Conservation (phyloP, 352 stramenopile genomes). For the Phytophthora fragariaefolia region DNA sequence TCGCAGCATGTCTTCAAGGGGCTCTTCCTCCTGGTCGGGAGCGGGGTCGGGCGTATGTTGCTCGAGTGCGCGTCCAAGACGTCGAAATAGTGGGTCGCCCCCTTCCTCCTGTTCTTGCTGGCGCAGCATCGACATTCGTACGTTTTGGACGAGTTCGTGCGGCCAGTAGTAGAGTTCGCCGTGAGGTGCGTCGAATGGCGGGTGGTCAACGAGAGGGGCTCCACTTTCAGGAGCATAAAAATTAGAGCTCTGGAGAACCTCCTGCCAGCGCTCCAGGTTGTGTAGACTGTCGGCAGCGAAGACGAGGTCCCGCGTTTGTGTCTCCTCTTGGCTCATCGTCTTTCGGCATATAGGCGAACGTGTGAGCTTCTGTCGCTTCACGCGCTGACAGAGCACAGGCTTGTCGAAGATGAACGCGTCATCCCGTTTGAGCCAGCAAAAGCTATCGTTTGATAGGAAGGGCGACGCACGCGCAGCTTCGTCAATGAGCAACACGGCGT, state of each 20-base stretch:
- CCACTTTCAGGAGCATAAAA: slow-evolving; percentile 32
- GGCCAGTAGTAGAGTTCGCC: slow-evolving; percentile 49
- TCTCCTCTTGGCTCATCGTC: slow-evolving; percentile 50
- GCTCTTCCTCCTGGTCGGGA: slow-evolving; percentile 22
- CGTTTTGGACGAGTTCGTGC: slow-evolving; percentile 39
- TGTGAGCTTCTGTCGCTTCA: slow-evolving; percentile 47
- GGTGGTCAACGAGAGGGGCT: slow-evolving; percentile 15
- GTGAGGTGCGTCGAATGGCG: slow-evolving; percentile 20
- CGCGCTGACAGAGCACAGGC: slow-evolving; percentile 42
- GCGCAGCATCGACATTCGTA: slow-evolving; percentile 27
- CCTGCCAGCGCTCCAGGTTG: slow-evolving; percentile 41
- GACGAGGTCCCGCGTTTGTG: slow-evolving; percentile 43
- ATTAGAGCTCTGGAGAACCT: slow-evolving; percentile 40
- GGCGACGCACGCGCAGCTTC: slow-evolving; percentile 33
- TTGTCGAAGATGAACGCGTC: slow-evolving; percentile 54
- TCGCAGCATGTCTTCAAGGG: slow-evolving; percentile 36
- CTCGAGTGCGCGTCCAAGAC: slow-evolving; percentile 28
- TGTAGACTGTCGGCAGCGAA: slow-evolving; percentile 49
- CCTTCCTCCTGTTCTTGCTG: slow-evolving; percentile 17
- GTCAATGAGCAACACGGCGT: slow-evolving; percentile 46
- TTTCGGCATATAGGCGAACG: slow-evolving; percentile 48
- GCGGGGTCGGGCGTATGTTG: neutral
- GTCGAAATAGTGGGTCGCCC: slow-evolving; percentile 20
- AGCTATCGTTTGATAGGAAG: slow-evolving; percentile 34
- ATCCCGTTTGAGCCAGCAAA: slow-evolving; percentile 45